Percentiles rank a stretch among this genome's conserved stretches.
phyloP scores from a whole-genome alignment of 116 monocot species.

The Iris pallida region DNA sequence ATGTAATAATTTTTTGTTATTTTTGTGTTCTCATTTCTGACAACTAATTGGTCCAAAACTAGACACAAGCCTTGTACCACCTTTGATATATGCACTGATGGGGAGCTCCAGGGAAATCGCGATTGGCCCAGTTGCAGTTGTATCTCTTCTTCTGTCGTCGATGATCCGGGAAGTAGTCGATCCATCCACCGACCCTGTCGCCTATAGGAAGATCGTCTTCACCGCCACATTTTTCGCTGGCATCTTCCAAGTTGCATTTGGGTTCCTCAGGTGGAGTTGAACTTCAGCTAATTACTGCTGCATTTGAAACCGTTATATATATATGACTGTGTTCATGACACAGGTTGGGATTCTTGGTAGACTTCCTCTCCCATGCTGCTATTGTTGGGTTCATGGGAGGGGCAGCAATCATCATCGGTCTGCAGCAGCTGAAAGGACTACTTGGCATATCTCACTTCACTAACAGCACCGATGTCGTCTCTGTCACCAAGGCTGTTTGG shows the following conservation, averaged over 20 bases:
- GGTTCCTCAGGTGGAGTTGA: slow-evolving; percentile 30
- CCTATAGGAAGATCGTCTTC: slow-evolving; percentile 31
- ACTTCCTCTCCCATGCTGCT: slow-evolving; percentile 83
- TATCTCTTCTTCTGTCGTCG: slow-evolving; percentile 64
- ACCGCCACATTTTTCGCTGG: slow-evolving; percentile 48
- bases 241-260: slow-evolving; percentile 38
- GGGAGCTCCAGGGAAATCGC: slow-evolving; percentile 86
- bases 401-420: slow-evolving; percentile 78
- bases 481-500: slow-evolving; percentile 65
- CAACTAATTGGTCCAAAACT: neutral
- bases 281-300: neutral
- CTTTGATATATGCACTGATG: slow-evolving; percentile 86
- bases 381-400: slow-evolving; percentile 90
- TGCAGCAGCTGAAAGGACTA: slow-evolving; percentile 85
- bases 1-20: neutral
- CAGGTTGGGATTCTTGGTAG: slow-evolving; percentile 82
- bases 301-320: neutral
- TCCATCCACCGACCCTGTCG: slow-evolving; percentile 29
- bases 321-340: no score
- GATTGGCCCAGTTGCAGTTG: slow-evolving; percentile 85
- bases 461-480: slow-evolving; percentile 76
- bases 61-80: slow-evolving; percentile 87
- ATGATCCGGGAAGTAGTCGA: slow-evolving; percentile 45
- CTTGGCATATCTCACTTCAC: slow-evolving; percentile 83
- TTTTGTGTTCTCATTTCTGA: neutral